Evolutionary conservation across 2,329 filamentous ascomycete species (phyloP), one percentile per base, ranked within the genome.

Genomic region (Fusarium oligoseptatum): DNA sequence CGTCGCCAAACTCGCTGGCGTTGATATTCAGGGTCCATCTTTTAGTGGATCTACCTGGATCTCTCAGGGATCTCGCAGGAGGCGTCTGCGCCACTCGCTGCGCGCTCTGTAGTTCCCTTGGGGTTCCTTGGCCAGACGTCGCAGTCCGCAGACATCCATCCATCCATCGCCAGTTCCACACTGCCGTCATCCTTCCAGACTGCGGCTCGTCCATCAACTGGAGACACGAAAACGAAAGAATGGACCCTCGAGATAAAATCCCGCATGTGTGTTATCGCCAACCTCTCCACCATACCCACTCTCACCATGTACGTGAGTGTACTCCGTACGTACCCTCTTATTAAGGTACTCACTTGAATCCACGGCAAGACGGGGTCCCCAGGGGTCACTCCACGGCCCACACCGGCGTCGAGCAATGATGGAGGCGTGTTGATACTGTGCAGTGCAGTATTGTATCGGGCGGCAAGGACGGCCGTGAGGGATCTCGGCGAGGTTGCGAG

Each of bases 201-300:
- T 50, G 50, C 63, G 32, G 60, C 66, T 65, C 43, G 24, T 64
- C 55, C 32, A 60, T 17, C 22, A 43, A 68, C 76, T 77, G 77
- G 75, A 77, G 73, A 76, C 74, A 76, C 72, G 73, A 76, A 74
- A 77, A 76, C 48, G 67, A 75, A 78, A 76, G 43, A 77, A 75
- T 80, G 74, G 78, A 75, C n/a, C 68, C 70, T 60, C 64, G 43
- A 63, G 77, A 74, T 74, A 78, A 78, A 81, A 81, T 81, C 73
- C 76, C 79, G 78, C 79, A 80, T 70, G 52, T 65, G 68, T 66
- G 73, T 79, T 78, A 79, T 80, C 76, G 72, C 66, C 50, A 71
- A 55, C 50, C 71, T 76, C 68, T 75, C 77, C 76, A 76, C 78
- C 67, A 27, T 48, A 56, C 66, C 75, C 74, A 76, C 77, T 71